Evolutionary conservation across 768 basidiomycete species (phyloP).

Genomic region (Boletus speciosus): DNA sequence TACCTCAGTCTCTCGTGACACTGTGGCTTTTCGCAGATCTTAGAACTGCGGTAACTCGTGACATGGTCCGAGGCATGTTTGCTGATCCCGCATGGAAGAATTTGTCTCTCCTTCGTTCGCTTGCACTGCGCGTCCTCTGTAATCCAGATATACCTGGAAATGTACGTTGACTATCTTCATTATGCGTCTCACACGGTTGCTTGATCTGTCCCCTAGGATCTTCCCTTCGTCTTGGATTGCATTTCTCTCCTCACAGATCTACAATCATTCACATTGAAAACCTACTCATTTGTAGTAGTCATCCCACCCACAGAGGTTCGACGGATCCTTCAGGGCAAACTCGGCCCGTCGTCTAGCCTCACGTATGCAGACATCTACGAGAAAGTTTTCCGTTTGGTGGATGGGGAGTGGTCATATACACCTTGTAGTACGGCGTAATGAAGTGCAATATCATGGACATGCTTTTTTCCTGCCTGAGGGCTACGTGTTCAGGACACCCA

Average conservation of each 20-base stretch:
- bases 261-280: neutral
- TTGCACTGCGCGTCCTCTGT: neutral
- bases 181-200: neutral
- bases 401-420: conserved; percentile 7
- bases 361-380: neutral
- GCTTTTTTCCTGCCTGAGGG: neutral
- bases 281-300: too few species aligned
- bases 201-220: conserved; percentile 2
- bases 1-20: neutral
- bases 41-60: neutral
- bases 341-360: neutral
- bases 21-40: neutral
- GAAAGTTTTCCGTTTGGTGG: neutral
- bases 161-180: neutral
- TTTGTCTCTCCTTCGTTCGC: conserved; percentile 6
- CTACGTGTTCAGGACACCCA: conserved; percentile 18
- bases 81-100: neutral
- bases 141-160: too few species aligned
- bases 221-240: neutral
- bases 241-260: neutral
- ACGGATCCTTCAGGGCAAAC: neutral
- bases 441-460: neutral
- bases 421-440: neutral
- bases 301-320: neutral
- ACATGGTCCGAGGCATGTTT: neutral